phyloP scores from a whole-genome alignment of 2,329 filamentous ascomycete species.

The Fusarium albosuccineum region DNA sequence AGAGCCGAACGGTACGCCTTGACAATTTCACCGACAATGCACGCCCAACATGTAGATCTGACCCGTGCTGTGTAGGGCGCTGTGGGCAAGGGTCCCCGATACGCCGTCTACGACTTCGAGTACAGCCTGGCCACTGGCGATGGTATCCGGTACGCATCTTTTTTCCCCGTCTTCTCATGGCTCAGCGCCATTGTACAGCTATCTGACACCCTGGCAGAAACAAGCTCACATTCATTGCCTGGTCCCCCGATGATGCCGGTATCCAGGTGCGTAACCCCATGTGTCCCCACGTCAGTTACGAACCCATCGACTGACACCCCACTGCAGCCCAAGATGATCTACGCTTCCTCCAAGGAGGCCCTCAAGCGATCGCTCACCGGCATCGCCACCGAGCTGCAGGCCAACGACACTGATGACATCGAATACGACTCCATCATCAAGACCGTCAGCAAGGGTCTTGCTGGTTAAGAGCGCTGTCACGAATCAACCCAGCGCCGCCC shows the following conservation, averaged over 20 bases:
- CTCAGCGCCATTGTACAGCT: constrained; percentile 2
- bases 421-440: constrained; percentile 80
- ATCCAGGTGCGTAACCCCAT: constrained; percentile 75
- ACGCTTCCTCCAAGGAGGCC: constrained; percentile 89
- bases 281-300: constrained; percentile 71
- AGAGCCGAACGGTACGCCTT: constrained; percentile 73
- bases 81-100: constrained; percentile 78
- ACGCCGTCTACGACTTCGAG: constrained; percentile 88
- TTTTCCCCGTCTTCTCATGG: constrained; percentile 10
- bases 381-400: constrained; percentile 82
- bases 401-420: constrained; percentile 86
- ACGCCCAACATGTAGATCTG: constrained; percentile 15
- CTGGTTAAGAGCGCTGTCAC: constrained; percentile 55
- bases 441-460: constrained; percentile 73
- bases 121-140: constrained; percentile 80
- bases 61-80: constrained; percentile 60
- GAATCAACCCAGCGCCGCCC: constrained; percentile 24
- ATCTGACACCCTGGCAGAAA: constrained; percentile 62
- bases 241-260: constrained; percentile 84
- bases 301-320: constrained; percentile 22
- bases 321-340: constrained; percentile 85
- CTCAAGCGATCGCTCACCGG: constrained; percentile 84
- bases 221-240: constrained; percentile 84
- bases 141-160: constrained; percentile 71
- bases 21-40: not conserved